phyloP scores from a whole-genome alignment of 2,329 filamentous ascomycete genomes.

The Clonostachys byssicola region DNA sequence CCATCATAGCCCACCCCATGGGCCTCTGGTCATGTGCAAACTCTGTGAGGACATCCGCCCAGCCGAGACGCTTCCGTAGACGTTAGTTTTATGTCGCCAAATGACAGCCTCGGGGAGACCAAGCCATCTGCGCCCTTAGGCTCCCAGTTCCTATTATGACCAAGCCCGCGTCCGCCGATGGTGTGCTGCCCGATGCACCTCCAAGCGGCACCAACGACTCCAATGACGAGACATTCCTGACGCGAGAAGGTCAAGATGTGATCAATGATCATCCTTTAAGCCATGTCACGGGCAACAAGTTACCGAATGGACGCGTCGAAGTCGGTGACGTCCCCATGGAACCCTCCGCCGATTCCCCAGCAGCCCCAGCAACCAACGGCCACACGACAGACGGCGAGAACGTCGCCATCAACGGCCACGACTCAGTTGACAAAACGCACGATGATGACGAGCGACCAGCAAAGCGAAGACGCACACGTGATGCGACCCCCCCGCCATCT shows the following conservation, averaged over 20 bases:
- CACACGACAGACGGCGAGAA: slow-evolving; percentile 24
- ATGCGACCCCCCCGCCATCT: slow-evolving; percentile 22
- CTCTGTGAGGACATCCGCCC: slow-evolving; percentile 37
- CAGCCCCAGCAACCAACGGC: slow-evolving; percentile 15
- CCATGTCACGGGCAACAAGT: not conserved
- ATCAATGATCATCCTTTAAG: not conserved
- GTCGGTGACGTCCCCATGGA: slow-evolving; percentile 1
- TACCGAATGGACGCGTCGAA: slow-evolving; percentile 3
- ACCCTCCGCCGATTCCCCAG: slow-evolving; percentile 9
- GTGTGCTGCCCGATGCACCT: slow-evolving; percentile 20
- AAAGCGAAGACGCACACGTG: slow-evolving; percentile 62
- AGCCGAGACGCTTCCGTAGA: slow-evolving; percentile 46
- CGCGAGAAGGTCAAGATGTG: not conserved
- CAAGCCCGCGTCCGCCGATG: slow-evolving; percentile 54
- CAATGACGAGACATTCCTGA: not conserved
- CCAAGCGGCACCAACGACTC: slow-evolving; percentile 5
- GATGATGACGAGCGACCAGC: slow-evolving; percentile 44
- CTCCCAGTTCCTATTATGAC: slow-evolving; percentile 49
- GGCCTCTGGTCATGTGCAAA: slow-evolving; percentile 52
- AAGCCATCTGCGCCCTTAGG: slow-evolving; percentile 39
- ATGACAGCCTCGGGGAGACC: slow-evolving; percentile 55
- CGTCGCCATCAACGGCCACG: slow-evolving; percentile 37
- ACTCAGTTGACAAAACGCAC: not conserved
- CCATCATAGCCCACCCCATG: slow-evolving; percentile 38
- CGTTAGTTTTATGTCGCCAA: slow-evolving; percentile 48